phyloP scores from a whole-genome alignment of 2,329 filamentous ascomycete genomes.

The Colletotrichum musae region DNA sequence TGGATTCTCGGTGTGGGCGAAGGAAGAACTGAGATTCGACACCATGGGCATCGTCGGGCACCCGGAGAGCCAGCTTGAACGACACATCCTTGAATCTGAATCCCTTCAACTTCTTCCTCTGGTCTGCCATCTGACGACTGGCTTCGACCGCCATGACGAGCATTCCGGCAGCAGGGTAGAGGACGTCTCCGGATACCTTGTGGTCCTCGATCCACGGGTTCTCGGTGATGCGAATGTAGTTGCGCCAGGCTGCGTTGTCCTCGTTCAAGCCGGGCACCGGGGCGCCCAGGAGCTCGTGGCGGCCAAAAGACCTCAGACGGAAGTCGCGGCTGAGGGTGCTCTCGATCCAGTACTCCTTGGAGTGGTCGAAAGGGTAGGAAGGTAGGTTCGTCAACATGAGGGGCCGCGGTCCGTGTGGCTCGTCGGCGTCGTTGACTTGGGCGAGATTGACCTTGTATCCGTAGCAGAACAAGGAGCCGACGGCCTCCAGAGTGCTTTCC shows the following conservation, averaged over 20 bases:
- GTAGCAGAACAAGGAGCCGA: constrained; percentile 31
- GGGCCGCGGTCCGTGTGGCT: constrained; percentile 29
- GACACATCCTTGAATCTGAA: constrained; percentile 45
- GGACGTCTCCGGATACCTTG: constrained; percentile 58
- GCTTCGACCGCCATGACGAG: constrained; percentile 49
- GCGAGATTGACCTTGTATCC: constrained; percentile 26
- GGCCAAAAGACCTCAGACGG: constrained; percentile 8
- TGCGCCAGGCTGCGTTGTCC: constrained; percentile 36
- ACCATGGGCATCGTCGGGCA: constrained; percentile 37
- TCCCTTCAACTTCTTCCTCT: constrained; percentile 13
- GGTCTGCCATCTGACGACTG: constrained; percentile 35
- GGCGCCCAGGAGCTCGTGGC: constrained; percentile 42
- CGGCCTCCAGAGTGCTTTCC: constrained; percentile 19
- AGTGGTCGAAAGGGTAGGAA: constrained; percentile 45
- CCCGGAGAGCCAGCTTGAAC: constrained; percentile 43
- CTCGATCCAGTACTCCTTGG: constrained; percentile 45
- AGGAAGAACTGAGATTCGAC: constrained; percentile 43
- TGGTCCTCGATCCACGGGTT: constrained; percentile 64
- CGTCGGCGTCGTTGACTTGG: constrained; percentile 36
- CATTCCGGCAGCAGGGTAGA: constrained; percentile 55
- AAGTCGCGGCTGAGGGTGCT: constrained; percentile 34
- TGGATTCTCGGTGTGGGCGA: constrained; percentile 39
- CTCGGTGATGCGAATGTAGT: constrained; percentile 48
- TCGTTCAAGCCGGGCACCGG: constrained; percentile 34
- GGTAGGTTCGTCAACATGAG: constrained; percentile 43